Conservation (phyloP, 2,329 filamentous ascomycete genomes). For the Exophiala bonariae region DNA sequence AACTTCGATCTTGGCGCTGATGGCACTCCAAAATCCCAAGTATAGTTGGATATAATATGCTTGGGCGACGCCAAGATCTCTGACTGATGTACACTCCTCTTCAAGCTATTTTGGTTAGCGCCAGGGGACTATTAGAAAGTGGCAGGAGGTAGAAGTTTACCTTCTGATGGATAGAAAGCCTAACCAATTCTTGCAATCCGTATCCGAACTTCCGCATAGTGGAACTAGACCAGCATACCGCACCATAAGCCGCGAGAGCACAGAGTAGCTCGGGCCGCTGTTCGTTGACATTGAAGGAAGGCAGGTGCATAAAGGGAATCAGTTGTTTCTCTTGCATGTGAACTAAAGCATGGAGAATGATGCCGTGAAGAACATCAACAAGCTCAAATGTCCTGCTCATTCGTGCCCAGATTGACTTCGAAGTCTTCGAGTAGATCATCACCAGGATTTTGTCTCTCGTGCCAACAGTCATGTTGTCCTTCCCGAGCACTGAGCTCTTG, state of each 20-base stretch:
- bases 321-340: constrained; percentile 29
- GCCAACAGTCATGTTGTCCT: too few relatives aligned
- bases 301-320: constrained; percentile 38
- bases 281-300: constrained; percentile 39
- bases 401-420: constrained; percentile 33
- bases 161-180: constrained; percentile 29
- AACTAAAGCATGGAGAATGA: constrained; percentile 40
- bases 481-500: too few relatives aligned
- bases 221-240: constrained; percentile 38
- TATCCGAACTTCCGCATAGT: constrained; percentile 43
- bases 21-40: constrained; percentile 38
- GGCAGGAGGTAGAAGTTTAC: background rate
- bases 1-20: constrained; percentile 40
- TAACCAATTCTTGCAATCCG: constrained; percentile 41
- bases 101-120: constrained; percentile 2
- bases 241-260: constrained; percentile 38
- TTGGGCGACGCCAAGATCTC: constrained; percentile 25
- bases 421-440: constrained; percentile 54
- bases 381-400: constrained; percentile 45
- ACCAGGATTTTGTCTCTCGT: constrained; percentile 65
- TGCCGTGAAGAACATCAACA: constrained; percentile 38
- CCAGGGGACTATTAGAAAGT: background rate
- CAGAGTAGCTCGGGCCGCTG: constrained; percentile 40
- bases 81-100: constrained; percentile 2
- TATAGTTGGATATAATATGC: constrained; percentile 37